These are phyloP conservation scores for Boletus barrowsii DNA, from an alignment of 768 basidiomycete genomes.

Conservation along the genomic window DNA sequence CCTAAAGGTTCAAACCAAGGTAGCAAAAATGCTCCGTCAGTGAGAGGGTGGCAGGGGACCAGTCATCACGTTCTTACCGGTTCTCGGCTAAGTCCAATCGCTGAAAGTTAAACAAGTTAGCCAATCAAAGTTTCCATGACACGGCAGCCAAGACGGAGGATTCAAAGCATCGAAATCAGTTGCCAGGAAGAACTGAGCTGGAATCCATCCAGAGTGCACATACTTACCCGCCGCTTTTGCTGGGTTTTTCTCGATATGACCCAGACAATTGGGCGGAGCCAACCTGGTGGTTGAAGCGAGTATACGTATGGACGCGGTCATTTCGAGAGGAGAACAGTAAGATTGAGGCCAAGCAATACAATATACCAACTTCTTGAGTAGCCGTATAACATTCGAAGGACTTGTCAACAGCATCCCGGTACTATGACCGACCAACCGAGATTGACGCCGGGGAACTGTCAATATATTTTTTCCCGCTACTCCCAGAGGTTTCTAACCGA, in stretches of 20 bases:
- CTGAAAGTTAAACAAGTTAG: slow-evolving; percentile 1
- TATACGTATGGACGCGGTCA: background rate
- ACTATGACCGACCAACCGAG: background rate
- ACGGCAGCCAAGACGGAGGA: background rate
- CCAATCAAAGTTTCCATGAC: slow-evolving; percentile 14
- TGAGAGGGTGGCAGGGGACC: background rate
- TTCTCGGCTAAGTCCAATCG: background rate
- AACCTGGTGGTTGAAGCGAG: background rate
- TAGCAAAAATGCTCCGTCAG: background rate
- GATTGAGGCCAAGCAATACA: background rate
- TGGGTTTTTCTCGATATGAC: background rate
- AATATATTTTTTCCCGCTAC: slow-evolving; percentile 1
- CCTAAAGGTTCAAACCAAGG: background rate
- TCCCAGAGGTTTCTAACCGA: background rate
- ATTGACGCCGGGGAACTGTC: slow-evolving; percentile 5
- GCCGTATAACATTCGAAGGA: background rate
- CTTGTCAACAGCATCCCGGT: background rate
- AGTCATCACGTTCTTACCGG: background rate
- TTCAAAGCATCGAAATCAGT: background rate
- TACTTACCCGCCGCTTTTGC: slow-evolving; percentile 7
- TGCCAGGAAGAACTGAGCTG: slow-evolving; percentile 9
- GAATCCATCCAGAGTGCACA: background rate
- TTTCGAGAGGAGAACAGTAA: background rate
- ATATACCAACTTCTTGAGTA: background rate
- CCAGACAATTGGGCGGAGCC: background rate